Base-by-base conservation (phyloP, 805 yeast genomes). In the Barnettozyma botsteinii region DNA sequence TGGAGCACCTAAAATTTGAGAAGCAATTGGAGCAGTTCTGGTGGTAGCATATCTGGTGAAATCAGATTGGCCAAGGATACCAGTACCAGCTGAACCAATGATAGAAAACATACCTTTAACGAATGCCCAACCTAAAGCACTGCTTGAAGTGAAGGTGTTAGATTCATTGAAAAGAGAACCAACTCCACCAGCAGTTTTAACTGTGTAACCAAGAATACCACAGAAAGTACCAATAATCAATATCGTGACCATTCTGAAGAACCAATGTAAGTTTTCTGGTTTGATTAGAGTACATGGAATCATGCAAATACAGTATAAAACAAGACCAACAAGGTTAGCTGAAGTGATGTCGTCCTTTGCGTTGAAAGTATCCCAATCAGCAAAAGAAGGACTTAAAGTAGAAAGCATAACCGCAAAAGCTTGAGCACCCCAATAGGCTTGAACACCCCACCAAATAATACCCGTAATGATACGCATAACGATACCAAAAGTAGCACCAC, bases 391-490 rank as follows among this genome's bases (percentile, higher is more conserved):
- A 19, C 54, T 50, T 37, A 61, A 52, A 20, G 53, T 45, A 10
- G 57, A 51, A 21, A 58, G 52, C 15, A 60, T 42, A 31, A 59
- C 62, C 34, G 60, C 60, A 28, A 62, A 51, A 29, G 65, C 63
- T 41, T 60, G 57, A 10, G 68, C 64, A 35, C 65, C 64, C 35
- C 57, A 58, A 50, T 59, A 58, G 7, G 67, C 58, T 43, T 62
- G 60, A 33, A 62, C 64, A 15, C 69, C 69, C 49, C 60, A 66
- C 64, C 69, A 61, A 28, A 66, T 59, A 25, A 59, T 56, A 17
- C 66, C 64, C 3, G 62, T 57, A 29, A 62, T 56, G 38, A 63
- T 55, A 35, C 69, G 55, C 29, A 65, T 60, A 31, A 63, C 51
- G 25, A 65, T 59, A 25, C 62, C 64, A 25, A 65, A 54, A 28